These are phyloP conservation scores for Lachnellula cervina DNA, from an alignment of 2,329 filamentous ascomycete genomes.

Conservation along the genomic window DNA sequence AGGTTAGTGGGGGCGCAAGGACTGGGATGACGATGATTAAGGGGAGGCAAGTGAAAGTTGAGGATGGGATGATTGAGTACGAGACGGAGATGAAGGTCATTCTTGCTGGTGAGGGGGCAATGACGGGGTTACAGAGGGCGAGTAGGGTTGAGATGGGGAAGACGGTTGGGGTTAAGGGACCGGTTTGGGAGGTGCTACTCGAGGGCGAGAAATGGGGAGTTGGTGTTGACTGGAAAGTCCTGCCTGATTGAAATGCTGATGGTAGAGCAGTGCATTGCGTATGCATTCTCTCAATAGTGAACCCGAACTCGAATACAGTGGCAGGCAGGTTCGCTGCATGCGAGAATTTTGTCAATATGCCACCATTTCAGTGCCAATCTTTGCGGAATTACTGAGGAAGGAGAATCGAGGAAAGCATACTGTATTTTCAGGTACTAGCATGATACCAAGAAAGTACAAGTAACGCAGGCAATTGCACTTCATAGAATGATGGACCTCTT, in stretches of 20 bases:
- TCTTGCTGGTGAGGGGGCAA: slow-evolving; percentile 28
- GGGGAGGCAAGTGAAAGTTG: slow-evolving; percentile 17
- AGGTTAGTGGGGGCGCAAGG: slow-evolving; percentile 20
- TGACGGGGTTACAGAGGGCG: slow-evolving; percentile 23
- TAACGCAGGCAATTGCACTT: too few relatives aligned
- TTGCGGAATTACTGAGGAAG: too few relatives aligned
- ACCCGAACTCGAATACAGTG: not conserved
- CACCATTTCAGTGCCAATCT: too few relatives aligned
- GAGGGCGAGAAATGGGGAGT: slow-evolving; percentile 32
- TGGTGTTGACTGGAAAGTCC: slow-evolving; percentile 32
- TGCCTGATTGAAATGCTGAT: slow-evolving; percentile 3
- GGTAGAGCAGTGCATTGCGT: not conserved
- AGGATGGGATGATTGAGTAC: slow-evolving; percentile 16
- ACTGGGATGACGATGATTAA: slow-evolving; percentile 28
- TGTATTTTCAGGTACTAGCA: too few relatives aligned
- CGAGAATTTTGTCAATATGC: too few relatives aligned
- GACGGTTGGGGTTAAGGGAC: slow-evolving; percentile 30
- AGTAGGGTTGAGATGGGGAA: slow-evolving; percentile 23
- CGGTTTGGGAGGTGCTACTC: slow-evolving; percentile 31
- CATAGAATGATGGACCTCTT: too few relatives aligned
- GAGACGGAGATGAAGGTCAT: slow-evolving; percentile 21
- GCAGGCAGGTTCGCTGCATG: too few relatives aligned
- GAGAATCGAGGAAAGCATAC: too few relatives aligned
- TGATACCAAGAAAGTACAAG: too few relatives aligned
- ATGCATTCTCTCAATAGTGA: not conserved